phyloP scores from a whole-genome alignment of 2,329 filamentous ascomycete genomes.

The Endoconidiophora laricicola region DNA sequence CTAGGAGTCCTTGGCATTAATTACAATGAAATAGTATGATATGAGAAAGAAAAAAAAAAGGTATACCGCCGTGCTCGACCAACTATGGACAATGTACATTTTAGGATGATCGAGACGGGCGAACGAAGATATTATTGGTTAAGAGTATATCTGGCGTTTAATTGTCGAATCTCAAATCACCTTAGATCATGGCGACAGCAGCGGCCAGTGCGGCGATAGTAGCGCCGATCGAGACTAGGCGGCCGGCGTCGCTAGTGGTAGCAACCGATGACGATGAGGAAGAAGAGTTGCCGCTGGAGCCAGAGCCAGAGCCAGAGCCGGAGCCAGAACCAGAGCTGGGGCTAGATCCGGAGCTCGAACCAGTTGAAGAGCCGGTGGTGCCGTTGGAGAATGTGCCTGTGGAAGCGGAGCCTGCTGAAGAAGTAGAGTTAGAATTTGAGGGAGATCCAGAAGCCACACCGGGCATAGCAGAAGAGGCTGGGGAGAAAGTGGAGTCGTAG shows the following conservation, averaged over 20 bases:
- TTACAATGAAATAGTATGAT: too few species aligned
- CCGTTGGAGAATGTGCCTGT: slow-evolving; percentile 3
- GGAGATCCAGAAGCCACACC: slow-evolving; percentile 9
- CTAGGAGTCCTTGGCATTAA: too few species aligned
- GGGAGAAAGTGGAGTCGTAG: background rate
- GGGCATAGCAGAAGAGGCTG: background rate
- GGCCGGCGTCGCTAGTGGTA: slow-evolving; percentile 8
- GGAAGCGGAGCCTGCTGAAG: slow-evolving; percentile 4
- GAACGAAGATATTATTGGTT: too few species aligned
- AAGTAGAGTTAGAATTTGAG: slow-evolving; percentile 1
- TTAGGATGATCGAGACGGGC: too few species aligned
- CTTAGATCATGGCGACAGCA: slow-evolving; percentile 12
- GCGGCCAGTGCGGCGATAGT: slow-evolving; percentile 9
- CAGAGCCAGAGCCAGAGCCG: background rate
- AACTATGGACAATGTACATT: too few species aligned
- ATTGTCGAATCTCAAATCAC: background rate
- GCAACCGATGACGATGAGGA: background rate
- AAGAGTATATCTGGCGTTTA: background rate
- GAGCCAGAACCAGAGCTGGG: background rate
- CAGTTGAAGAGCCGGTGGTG: background rate
- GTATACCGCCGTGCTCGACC: too few species aligned
- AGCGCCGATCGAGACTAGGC: slow-evolving; percentile 8
- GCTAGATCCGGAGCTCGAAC: background rate
- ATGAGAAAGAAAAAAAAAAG: too few species aligned
- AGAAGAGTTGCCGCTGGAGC: background rate